Conservation (phyloP, 768 basidiomycete species). For the Omphalotus guepiniiformis region DNA sequence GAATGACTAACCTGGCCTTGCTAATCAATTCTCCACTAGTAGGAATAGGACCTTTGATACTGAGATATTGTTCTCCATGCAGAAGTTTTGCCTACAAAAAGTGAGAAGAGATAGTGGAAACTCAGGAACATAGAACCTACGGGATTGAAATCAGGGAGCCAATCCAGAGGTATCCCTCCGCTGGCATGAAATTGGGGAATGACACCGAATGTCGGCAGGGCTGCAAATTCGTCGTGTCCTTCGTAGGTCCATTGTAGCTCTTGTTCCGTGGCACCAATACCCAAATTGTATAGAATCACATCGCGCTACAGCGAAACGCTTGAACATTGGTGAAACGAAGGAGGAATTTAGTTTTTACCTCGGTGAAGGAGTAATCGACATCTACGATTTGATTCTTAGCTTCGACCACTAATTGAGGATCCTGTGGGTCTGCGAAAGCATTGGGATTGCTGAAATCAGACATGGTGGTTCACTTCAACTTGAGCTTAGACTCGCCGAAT, state of each 20-base stretch:
- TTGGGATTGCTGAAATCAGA: conserved; percentile 38
- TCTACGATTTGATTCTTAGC: conserved; percentile 65
- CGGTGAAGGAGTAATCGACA: conserved; percentile 70
- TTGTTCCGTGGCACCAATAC: conserved; percentile 88
- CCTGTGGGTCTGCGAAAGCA: conserved; percentile 71
- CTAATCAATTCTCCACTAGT: conserved; percentile 78
- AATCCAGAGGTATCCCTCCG: conserved; percentile 66
- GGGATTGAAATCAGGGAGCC: conserved; percentile 93
- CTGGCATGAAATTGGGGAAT: conserved; percentile 85
- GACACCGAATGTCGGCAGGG: conserved; percentile 93
- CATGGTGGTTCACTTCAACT: too few relatives aligned
- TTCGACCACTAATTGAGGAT: conserved; percentile 74
- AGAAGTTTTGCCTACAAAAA: conserved; percentile 79
- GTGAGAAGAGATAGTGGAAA: not conserved
- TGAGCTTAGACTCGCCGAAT: too few relatives aligned
- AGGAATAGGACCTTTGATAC: conserved; percentile 83
- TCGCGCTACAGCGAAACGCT: conserved; percentile 48
- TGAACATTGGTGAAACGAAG: not conserved
- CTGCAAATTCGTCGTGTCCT: conserved; percentile 78
- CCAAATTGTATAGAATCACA: conserved; percentile 92
- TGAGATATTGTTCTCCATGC: conserved; percentile 95
- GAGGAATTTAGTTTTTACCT: conserved; percentile 31
- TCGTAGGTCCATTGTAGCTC: conserved; percentile 93
- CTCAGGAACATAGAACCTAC: conserved; percentile 37
- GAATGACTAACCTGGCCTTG: conserved; percentile 52